These are phyloP conservation scores for Penicillium thymicola DNA, from an alignment of 2,329 filamentous ascomycete species.

Conservation along the genomic window DNA sequence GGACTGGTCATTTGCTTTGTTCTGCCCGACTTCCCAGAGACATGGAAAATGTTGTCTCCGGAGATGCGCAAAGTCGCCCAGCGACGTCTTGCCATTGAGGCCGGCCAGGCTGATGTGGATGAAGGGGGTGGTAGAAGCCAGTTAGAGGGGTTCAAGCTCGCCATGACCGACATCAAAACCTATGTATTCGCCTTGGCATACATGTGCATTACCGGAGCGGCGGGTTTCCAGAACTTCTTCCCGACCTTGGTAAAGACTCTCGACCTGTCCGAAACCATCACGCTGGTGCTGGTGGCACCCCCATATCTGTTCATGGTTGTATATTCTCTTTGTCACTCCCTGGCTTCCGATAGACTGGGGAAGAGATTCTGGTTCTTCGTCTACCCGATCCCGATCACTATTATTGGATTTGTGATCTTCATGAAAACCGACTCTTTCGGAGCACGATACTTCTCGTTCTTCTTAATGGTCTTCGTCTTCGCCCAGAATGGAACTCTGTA, in stretches of 20 bases:
- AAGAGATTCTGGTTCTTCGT: conserved; percentile 54
- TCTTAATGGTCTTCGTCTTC: conserved; percentile 57
- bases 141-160: conserved; percentile 50
- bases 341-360: conserved; percentile 44
- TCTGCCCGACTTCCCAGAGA: conserved; percentile 46
- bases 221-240: conserved; percentile 57
- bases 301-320: conserved; percentile 55
- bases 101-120: conserved; percentile 49
- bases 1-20: conserved; percentile 34
- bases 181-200: conserved; percentile 46
- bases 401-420: conserved; percentile 53
- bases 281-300: conserved; percentile 52
- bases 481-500: conserved; percentile 35
- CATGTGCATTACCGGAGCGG: conserved; percentile 47
- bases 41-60: conserved; percentile 42
- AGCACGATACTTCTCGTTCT: conserved; percentile 54
- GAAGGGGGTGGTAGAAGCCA: conserved; percentile 48
- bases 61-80: conserved; percentile 49
- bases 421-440: conserved; percentile 53
- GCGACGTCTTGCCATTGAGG: conserved; percentile 50
- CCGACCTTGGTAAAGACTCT: conserved; percentile 50
- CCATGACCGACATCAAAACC: conserved; percentile 51
- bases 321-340: conserved; percentile 46
- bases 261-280: conserved; percentile 45
- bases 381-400: conserved; percentile 52